A percentile compares a stretch with the other conserved stretches of the same genome.
These are phyloP conservation scores for Neoboletus subvelutipes DNA, from an alignment of 768 basidiomycete species.

Conservation along the genomic window DNA sequence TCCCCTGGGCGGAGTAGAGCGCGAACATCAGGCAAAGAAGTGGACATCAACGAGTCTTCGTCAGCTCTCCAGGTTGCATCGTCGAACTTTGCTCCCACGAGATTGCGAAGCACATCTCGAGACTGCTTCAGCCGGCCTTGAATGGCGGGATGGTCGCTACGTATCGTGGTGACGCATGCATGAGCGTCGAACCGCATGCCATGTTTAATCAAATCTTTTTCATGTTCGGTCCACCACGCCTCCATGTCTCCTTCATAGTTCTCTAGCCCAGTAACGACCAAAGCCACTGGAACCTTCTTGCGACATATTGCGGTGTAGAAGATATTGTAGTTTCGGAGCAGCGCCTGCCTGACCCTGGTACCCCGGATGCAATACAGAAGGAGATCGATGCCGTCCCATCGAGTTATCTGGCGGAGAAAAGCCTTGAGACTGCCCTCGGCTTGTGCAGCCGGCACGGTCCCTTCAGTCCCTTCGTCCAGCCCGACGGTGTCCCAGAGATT, in stretches of 20 bases:
- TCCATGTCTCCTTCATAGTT: constrained; percentile 36
- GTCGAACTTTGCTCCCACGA: constrained; percentile 13
- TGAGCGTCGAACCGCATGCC: constrained; percentile 39
- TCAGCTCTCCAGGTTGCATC: constrained; percentile 24
- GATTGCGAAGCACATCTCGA: constrained; percentile 19
- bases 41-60: constrained; percentile 16
- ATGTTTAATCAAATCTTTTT: constrained; percentile 29
- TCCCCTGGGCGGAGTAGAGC: constrained; percentile 13
- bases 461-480: constrained; percentile 32
- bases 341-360: constrained; percentile 27
- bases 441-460: constrained; percentile 25
- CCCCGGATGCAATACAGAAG: constrained; percentile 38
- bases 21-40: constrained; percentile 22
- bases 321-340: constrained; percentile 31
- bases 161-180: constrained; percentile 42
- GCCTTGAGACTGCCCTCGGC: constrained; percentile 29
- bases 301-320: constrained; percentile 32
- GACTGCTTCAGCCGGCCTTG: constrained; percentile 21
- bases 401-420: constrained; percentile 34
- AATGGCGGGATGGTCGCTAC: constrained; percentile 25
- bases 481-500: constrained; percentile 36
- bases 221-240: constrained; percentile 40
- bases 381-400: constrained; percentile 28
- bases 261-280: constrained; percentile 38
- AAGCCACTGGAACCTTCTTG: constrained; percentile 31